Evolutionary conservation across 1,284 basidiomycete genomes (phyloP), one percentile per base, ranked within the genome.

Genomic region (Ganoderma resinaceum): DNA sequence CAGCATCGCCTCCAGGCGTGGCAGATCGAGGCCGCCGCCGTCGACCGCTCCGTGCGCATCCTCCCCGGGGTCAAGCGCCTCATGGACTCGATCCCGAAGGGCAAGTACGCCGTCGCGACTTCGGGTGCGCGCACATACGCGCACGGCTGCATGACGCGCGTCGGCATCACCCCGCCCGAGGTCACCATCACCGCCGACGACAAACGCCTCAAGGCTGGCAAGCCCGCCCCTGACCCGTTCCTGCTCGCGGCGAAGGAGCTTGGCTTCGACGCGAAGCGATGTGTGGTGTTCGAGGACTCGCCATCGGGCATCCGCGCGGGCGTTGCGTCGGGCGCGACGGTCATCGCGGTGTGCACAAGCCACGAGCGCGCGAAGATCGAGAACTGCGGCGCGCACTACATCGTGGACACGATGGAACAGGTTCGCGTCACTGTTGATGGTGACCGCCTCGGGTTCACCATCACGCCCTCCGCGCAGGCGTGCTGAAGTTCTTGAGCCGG

Each of bases 171-270:
- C 1, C 90, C 91, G 12, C 92, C 92, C 8, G 80, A 83, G 46
- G 87, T 94, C 40, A 93, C 91, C 33, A 91, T 94, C 79, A 94
- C 92, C 23, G 92, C 91, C 46, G 92, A 94, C 77, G 92, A 94
- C 82, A 88, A 86, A 75, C 87, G 88, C 53, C 82, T 90, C 72
- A 87, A 87, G 75, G 87, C 86, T 0, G 88, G 88, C 57, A 91
- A 91, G 80, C 91, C 90, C 58, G 87, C 88, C 29, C 90, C 90
- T 6, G 90, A 92, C 77, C 91, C 91, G 0, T 93, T 93, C 85
- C 83, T 93, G 68, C 87, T 93, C 66, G 91, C 92, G 5, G 92
- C 92, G 5, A 79, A 88, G 72, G 89, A 91, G 77, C 87, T 94
- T 66, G 92, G 92, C 1, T 91, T 83, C 76, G 80, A 84, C 18